Base-by-base conservation (phyloP, 164 flowering plant species). In the Warburgia ugandensis region DNA sequence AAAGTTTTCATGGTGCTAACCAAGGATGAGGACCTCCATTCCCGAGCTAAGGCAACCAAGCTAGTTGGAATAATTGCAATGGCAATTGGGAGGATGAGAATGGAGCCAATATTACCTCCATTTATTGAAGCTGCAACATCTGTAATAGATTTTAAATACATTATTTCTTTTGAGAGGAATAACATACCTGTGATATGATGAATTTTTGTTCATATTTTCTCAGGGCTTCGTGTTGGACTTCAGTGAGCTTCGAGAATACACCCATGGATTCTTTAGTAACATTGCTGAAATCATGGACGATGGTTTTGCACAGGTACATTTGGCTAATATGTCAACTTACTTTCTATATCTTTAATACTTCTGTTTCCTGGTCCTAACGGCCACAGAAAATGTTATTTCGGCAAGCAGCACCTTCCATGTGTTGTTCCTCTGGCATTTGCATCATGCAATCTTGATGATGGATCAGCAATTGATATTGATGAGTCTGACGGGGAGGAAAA, bases 231-330 rank as follows among this genome's bases (percentile, higher is more conserved):
- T 73, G 0, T 61, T 92, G 76, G 98, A 88, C 33, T 88, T 65
- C 67, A 87, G 96, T 68, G 98, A 92, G 70, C 92, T 92, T 53
- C 80, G 96, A 50, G 96, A 92, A 70, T 88, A 92, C 58, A 81
- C 95, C 12, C 96, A 88, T 70, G 98, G 98, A 40, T 92, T 88
- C 65, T 88, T 92, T 67, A 87, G 96, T 83, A 92, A 86, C 71
- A 67, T 88, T 32, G 94, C 95, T 5, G 99, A 88, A 68, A 78
- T 89, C 58, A 27, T 92, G 74, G 94, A 68, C 52, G 96, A 82
- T 52, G 81, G 89, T 30, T 88, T 92, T 73, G 38, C 69, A 13
- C 81, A 84, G 84, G 99, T 88, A 64, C n/a, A 22, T 6, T 8
- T 45, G 16, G 6, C 25, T 45, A n/a, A n/a, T n/a, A n/a, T n/a